phyloP scores from a whole-genome alignment of 2,329 filamentous ascomycete species.

The Aspergillus pseudoviridinutans region DNA sequence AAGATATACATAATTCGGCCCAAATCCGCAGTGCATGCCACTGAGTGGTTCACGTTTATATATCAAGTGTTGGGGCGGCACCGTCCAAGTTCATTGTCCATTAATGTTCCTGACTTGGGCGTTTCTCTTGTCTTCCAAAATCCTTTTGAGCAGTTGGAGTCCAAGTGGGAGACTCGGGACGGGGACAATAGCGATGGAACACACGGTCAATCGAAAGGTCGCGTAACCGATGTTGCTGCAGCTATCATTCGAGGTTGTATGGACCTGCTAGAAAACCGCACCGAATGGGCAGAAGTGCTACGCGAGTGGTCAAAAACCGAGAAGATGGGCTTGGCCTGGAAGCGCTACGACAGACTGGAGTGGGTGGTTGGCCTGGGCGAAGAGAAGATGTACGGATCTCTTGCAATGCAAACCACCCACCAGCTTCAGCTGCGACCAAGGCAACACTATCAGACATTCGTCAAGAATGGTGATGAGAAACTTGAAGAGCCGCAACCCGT shows the following conservation, averaged over 20 bases:
- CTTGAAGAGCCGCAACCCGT: constrained; percentile 59
- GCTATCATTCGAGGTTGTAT: constrained; percentile 56
- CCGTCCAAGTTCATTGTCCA: constrained; percentile 53
- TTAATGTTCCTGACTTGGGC: constrained; percentile 61
- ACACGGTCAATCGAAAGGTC: constrained; percentile 30
- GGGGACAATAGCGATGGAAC: constrained; percentile 45
- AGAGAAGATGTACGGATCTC: constrained; percentile 64
- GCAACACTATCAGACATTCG: constrained; percentile 58
- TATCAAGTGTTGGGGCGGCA: constrained; percentile 57
- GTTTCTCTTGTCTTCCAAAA: constrained; percentile 57
- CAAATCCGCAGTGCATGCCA: constrained; percentile 56
- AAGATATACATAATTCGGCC: constrained; percentile 61
- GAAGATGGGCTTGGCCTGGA: constrained; percentile 64
- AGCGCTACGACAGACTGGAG: constrained; percentile 64
- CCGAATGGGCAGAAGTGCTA: constrained; percentile 58
- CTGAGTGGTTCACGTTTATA: constrained; percentile 67
- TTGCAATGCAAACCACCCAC: constrained; percentile 63
- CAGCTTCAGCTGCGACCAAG: constrained; percentile 64
- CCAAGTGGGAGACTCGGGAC: constrained; percentile 31
- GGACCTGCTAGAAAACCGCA: constrained; percentile 52
- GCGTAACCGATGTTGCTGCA: constrained; percentile 54
- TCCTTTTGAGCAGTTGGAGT: constrained; percentile 54
- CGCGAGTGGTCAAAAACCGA: constrained; percentile 56
- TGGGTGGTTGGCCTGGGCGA: constrained; percentile 65
- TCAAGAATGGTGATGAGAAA: constrained; percentile 34